Evolutionary conservation across 768 basidiomycete species (phyloP), one percentile per base, ranked within the genome.

Genomic region (Trametes gibbosa): DNA sequence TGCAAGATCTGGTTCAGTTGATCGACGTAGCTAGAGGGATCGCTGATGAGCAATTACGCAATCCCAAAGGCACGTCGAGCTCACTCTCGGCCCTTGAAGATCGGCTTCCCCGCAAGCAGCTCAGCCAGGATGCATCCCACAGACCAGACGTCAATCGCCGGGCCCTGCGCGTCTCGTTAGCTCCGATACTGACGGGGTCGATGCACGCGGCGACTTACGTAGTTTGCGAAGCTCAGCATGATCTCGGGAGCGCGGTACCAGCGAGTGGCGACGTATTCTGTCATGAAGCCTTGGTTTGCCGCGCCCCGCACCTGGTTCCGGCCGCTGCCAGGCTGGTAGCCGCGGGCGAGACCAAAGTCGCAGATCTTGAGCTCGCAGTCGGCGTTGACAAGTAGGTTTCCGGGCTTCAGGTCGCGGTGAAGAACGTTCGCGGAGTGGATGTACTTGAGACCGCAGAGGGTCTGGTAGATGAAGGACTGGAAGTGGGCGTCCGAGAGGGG

Each of bases 201-300:
- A n/a, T 6, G 3, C 24, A 12, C 2, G 41, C 14, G 9, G 6
- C 23, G 13, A 77, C 90, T 72, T 65, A 94, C 94, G 69, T 94
- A 94, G 76, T 94, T 94, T 21, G 92, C 92, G 66, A 94, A 96
- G 77, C 92, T 95, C 66, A 98, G 72, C 97, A 98, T 99, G 75
- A 98, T 99, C 76, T 99, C 97, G 0, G 97, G 96, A 21, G 96
- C 96, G 35, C 96, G 81, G 72, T 99, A 99, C 96, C 96, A 98
- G 56, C 96, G 82, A 8, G 96, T 99, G n/a, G 96, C 96, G 32
- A 98, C 90, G 72, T 96, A 98, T 76, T 98, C 97, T 0, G 97
- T 98, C 96, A 98, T 98, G 76, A 98, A 98, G 0, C 96, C 96
- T 68, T 89, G 89, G 68, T 90, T 90, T 37, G 87, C 86, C 21